Conservation (phyloP, 1,139 yeast genomes). For the Zygotorulaspora mrakii region DNA sequence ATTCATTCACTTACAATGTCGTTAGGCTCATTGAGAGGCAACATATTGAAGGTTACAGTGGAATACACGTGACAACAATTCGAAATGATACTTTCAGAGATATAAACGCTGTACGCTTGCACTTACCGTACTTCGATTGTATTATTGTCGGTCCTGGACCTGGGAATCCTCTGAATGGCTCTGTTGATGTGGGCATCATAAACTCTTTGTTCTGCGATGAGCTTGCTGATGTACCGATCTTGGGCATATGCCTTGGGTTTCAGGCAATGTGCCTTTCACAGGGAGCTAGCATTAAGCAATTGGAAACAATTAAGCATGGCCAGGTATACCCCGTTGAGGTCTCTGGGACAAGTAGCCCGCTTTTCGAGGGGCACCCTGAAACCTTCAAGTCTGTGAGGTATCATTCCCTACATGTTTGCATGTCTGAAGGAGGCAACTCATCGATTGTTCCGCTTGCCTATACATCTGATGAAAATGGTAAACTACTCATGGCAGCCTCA, state of each 20-base stretch:
- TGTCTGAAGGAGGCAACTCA: conserved; percentile 16
- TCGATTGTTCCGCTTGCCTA: conserved; percentile 54
- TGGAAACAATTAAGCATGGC: conserved; percentile 74
- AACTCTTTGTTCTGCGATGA: conserved; percentile 37
- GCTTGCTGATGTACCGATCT: conserved; percentile 50
- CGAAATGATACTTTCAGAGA: conserved; percentile 64
- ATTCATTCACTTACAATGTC: conserved; percentile 86
- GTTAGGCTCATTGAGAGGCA: conserved; percentile 54
- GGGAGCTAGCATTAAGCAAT: conserved; percentile 54
- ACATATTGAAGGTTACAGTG: conserved; percentile 39
- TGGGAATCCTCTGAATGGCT: conserved; percentile 66
- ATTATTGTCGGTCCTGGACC: conserved; percentile 96
- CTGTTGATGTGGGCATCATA: conserved; percentile 73
- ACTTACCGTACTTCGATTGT: conserved; percentile 57
- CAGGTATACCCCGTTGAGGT: conserved; percentile 53
- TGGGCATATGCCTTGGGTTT: conserved; percentile 93
- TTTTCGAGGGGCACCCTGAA: conserved; percentile 43
- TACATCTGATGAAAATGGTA: conserved; percentile 41
- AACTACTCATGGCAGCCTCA: conserved; percentile 73
- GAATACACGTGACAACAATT: conserved; percentile 58
- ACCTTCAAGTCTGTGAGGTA: conserved; percentile 73
- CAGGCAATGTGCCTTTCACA: conserved; percentile 72
- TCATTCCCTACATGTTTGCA: conserved; percentile 72
- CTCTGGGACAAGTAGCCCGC: conserved; percentile 34
- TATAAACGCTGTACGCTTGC: conserved; percentile 40